These are phyloP conservation scores for Pecoramyces ruminantium DNA, from an alignment of 192 early-diverging fungal genomes.

Conservation along the genomic window DNA sequence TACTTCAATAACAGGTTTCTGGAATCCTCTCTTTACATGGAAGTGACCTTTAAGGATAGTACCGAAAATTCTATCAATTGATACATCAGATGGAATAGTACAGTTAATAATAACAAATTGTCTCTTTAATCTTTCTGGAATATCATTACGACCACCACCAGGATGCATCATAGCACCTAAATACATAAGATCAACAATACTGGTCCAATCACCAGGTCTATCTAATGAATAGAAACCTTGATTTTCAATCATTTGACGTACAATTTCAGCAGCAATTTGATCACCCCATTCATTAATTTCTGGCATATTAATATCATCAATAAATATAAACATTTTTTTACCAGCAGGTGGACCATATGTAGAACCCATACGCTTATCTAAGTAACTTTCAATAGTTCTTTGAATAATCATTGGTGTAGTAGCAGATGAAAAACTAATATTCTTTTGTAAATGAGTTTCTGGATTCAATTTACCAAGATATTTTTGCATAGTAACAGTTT, in stretches of 20 bases:
- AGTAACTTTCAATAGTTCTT: conserved; percentile 40
- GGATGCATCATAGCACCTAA: conserved; percentile 51
- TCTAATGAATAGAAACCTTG: conserved; percentile 49
- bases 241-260: conserved; percentile 42
- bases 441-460: conserved; percentile 41
- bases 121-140: conserved; percentile 37
- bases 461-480: conserved; percentile 37
- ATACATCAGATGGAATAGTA: conserved; percentile 43
- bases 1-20: conserved; percentile 25
- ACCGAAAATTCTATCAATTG: conserved; percentile 44
- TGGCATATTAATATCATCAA: conserved; percentile 51
- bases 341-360: conserved; percentile 48
- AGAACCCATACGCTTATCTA: conserved; percentile 47
- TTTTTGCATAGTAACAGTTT: conserved; percentile 39
- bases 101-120: conserved; percentile 41
- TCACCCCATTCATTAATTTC: conserved; percentile 56
- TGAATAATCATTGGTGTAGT: conserved; percentile 40
- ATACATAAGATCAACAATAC: conserved; percentile 39
- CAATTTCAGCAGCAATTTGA: conserved; percentile 42
- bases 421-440: conserved; percentile 37
- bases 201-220: conserved; percentile 46
- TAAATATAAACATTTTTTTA: conserved; percentile 45
- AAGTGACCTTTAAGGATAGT: conserved; percentile 49
- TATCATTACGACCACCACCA: conserved; percentile 45
- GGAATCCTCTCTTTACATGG: conserved; percentile 25